Evolutionary conservation across 345 rosid species (phyloP).

Genomic region (Hirschfeldia incana): DNA sequence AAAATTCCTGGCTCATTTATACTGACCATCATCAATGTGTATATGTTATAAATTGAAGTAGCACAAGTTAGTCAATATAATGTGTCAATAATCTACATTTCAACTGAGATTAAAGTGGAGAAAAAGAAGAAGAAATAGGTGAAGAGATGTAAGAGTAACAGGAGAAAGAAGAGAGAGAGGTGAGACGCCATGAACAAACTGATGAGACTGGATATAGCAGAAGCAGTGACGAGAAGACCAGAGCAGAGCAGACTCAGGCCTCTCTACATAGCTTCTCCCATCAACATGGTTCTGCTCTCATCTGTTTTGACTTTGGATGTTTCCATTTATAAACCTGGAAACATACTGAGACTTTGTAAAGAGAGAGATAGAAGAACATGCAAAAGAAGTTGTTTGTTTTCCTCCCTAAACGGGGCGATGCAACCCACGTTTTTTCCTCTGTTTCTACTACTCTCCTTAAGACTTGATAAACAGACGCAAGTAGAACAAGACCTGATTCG

Average conservation of each 20-base stretch:
- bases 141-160: constrained; percentile 29
- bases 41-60: background rate
- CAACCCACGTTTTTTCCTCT: constrained; percentile 21
- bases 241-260: constrained; percentile 6
- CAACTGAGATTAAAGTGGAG: constrained; percentile 10
- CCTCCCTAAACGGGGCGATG: constrained; percentile 25
- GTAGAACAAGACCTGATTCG: background rate
- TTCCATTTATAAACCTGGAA: constrained; percentile 1
- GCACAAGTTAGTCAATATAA: background rate
- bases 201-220: constrained; percentile 29
- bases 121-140: constrained; percentile 26
- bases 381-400: constrained; percentile 16
- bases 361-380: constrained; percentile 3
- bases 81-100: constrained; percentile 12
- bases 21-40: background rate
- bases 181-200: constrained; percentile 32
- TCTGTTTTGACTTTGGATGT: background rate
- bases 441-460: background rate
- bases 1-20: constrained; percentile 1
- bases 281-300: background rate
- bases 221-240: constrained; percentile 22
- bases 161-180: constrained; percentile 26
- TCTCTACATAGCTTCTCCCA: constrained; percentile 28
- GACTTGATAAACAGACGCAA: background rate
- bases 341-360: background rate